These are phyloP conservation scores for Carex myosuroides DNA, from an alignment of 176 grass and related monocot species.

Conservation along the genomic window DNA sequence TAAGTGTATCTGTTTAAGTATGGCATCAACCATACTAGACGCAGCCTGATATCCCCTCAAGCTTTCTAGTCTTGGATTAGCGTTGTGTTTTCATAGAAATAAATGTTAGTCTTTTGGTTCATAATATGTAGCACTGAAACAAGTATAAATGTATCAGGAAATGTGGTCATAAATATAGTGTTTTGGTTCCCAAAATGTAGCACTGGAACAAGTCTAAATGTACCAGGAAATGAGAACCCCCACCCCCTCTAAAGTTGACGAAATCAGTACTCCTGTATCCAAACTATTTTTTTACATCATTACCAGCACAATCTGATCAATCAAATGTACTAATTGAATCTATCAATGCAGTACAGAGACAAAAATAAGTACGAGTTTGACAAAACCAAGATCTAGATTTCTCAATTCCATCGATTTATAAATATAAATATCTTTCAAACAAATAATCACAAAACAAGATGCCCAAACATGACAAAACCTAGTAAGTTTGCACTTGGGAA, in stretches of 20 bases:
- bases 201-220: too few relatives aligned
- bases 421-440: slow-evolving; percentile 5
- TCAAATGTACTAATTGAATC: neutral
- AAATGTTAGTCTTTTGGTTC: neutral
- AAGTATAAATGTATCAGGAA: neutral
- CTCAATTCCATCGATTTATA: neutral
- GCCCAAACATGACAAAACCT: slow-evolving; percentile 5
- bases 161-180: too few relatives aligned
- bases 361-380: neutral
- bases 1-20: neutral
- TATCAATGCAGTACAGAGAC: neutral
- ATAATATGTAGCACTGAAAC: neutral
- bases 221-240: too few relatives aligned
- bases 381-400: neutral
- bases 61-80: neutral
- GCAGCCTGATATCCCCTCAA: neutral
- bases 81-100: neutral
- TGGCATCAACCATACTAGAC: neutral
- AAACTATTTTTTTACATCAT: neutral
- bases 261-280: neutral
- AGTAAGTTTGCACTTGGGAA: neutral
- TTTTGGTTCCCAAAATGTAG: too few relatives aligned
- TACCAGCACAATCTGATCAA: neutral
- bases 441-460: slow-evolving; percentile 10
- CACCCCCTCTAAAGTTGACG: too few relatives aligned